Conservation (phyloP, 495 filamentous ascomycete genomes). For the Daldinia grandis region DNA sequence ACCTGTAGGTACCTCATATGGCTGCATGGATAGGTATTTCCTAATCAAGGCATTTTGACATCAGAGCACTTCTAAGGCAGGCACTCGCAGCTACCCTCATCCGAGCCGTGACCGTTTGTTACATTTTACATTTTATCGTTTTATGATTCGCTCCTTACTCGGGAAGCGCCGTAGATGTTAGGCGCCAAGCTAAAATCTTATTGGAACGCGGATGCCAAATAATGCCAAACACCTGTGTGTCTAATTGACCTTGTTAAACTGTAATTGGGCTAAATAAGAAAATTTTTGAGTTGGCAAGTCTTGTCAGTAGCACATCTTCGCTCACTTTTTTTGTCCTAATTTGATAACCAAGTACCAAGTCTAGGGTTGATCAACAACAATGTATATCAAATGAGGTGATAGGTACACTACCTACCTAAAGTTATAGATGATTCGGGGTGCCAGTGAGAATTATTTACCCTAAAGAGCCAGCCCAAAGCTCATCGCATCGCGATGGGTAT, state of each 20-base stretch:
- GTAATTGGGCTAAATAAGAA: conserved; percentile 24
- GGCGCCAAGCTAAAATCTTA: conserved; percentile 26
- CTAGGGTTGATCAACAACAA: not conserved
- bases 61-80: not conserved
- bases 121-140: not conserved
- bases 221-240: conserved; percentile 10
- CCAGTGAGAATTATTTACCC: not conserved
- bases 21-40: not conserved
- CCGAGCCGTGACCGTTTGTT: not conserved
- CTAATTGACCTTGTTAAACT: conserved; percentile 18
- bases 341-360: not conserved
- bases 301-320: conserved; percentile 8
- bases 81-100: not conserved
- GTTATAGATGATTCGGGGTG: not conserved
- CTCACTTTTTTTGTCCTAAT: not conserved
- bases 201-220: not conserved
- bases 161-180: conserved; percentile 8
- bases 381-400: conserved; percentile 1
- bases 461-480: not conserved
- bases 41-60: not conserved
- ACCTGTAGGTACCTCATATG: not conserved
- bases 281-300: not conserved
- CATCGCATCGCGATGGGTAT: conserved; percentile 71
- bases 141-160: conserved; percentile 7
- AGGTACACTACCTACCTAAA: too few relatives aligned